Evolutionary conservation across 192 early-diverging fungal species (phyloP).

Genomic region (Backusella psychrophila): DNA sequence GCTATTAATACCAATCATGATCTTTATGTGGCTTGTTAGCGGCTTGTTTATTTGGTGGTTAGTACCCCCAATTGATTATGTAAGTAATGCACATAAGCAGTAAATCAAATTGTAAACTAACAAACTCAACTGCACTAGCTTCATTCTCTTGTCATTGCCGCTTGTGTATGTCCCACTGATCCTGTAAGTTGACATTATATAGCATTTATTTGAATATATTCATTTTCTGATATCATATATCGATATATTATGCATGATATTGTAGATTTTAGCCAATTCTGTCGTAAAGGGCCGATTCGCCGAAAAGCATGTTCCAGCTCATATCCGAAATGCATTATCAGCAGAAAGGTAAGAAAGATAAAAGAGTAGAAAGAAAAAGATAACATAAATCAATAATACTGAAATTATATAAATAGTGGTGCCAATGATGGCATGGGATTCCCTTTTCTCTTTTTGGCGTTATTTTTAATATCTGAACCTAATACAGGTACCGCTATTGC

Average conservation of each 20-base stretch:
- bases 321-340: constrained; percentile 69
- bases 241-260: neutral
- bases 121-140: constrained; percentile 37
- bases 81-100: constrained; percentile 25
- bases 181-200: constrained; percentile 54
- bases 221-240: neutral
- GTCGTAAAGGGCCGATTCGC: constrained; percentile 94
- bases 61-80: constrained; percentile 51
- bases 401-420: constrained; percentile 45
- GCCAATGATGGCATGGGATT: constrained; percentile 86
- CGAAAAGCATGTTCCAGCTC: constrained; percentile 79
- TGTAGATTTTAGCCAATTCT: constrained; percentile 77
- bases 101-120: neutral
- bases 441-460: constrained; percentile 76
- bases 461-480: constrained; percentile 63
- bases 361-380: neutral
- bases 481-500: constrained; percentile 61
- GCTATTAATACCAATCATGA: constrained; percentile 79
- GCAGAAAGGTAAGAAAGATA: constrained; percentile 56
- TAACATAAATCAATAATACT: neutral
- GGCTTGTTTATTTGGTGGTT: constrained; percentile 65
- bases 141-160: constrained; percentile 73
- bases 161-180: constrained; percentile 90
- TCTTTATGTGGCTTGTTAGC: constrained; percentile 74
- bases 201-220: neutral